Base-by-base conservation (phyloP, 805 yeast genomes). In the Metschnikowia orientalis region DNA sequence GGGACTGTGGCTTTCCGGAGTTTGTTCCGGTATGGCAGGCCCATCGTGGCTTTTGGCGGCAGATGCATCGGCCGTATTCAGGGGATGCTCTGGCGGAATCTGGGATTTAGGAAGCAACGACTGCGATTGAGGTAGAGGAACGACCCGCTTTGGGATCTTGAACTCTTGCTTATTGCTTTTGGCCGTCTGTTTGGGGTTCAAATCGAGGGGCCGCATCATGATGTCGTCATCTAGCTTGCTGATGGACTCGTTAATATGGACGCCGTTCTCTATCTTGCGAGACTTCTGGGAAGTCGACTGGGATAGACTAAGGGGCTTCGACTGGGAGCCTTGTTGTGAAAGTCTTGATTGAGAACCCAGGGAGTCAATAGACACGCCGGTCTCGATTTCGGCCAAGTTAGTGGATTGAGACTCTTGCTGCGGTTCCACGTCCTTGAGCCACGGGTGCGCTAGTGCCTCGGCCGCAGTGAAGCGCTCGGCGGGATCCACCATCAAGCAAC, bases 401-500 rank as follows among this genome's bases (percentile, higher is more conserved):
- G n/a, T n/a, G n/a, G n/a, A 18, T 7, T 30, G 18, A 9, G 18
- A 6, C 23, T 50, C 52, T 23, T 48, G 50, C 28, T 41, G 49
- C 36, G 48, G 46, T 12, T 49, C 56, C 2, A 53, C 55, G 10
- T 50, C 67, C 12, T 44, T 55, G n/a, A 90, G 64, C 98, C 98
- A 92, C 3, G 81, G 81, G 53, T 87, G 95, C 12, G 63, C 54
- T 28, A 90, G 64, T 0, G 97, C 97, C 35, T 73, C 75, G 5
- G 64, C 63, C 0, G 97, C 96, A 12, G 81, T 76, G 12, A 84
- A 70, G 40, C 98, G 69, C 23, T 71, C 55, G 21, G 69, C 59
- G 1, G 95, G 95, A 51, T 88, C 81, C 2, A 83, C 87, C 50
- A 81, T 83, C 10, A 92, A 66, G 37, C 94, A 63, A 13, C 77